A percentile compares a stretch with the other conserved stretches of the same genome.
Conservation (phyloP, 202 grass and related monocot species). For the Bolboschoenoplectus hybrid region DNA sequence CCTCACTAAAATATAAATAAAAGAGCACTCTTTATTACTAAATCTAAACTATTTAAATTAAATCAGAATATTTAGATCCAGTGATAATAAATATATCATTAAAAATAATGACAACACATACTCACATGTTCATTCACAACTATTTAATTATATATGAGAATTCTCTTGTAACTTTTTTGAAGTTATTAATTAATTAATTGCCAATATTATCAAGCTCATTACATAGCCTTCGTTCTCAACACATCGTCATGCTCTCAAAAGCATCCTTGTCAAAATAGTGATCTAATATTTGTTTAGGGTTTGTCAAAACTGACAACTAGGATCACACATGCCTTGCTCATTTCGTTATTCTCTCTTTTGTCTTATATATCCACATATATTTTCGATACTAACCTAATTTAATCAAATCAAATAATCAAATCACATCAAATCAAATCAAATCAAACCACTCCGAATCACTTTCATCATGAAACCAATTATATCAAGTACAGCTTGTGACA, state of each 20-base stretch:
- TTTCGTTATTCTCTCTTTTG: conserved; percentile 11
- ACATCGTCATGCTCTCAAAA: neutral
- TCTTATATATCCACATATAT: too few species aligned
- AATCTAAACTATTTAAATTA: too few species aligned
- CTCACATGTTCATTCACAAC: too few species aligned
- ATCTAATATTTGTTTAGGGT: neutral
- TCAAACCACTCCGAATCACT: conserved; percentile 39
- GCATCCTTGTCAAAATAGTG: neutral
- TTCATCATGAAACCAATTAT: conserved; percentile 36
- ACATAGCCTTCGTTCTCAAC: neutral
- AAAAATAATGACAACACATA: too few species aligned
- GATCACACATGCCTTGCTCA: conserved; percentile 15
- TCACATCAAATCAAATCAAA: neutral
- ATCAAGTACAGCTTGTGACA: conserved; percentile 32
- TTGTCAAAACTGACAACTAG: conserved; percentile 14
- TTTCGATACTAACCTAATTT: too few species aligned
- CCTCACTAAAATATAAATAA: too few species aligned
- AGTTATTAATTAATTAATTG: neutral
- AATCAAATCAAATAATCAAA: too few species aligned
- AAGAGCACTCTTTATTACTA: too few species aligned
- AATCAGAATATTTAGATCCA: too few species aligned
- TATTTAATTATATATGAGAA: too few species aligned
- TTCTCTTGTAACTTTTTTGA: neutral
- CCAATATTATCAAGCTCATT: neutral
- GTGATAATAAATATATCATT: too few species aligned